Base-by-base conservation (phyloP, 2,329 filamentous ascomycete species). In the Macrophomina phaseolina region DNA sequence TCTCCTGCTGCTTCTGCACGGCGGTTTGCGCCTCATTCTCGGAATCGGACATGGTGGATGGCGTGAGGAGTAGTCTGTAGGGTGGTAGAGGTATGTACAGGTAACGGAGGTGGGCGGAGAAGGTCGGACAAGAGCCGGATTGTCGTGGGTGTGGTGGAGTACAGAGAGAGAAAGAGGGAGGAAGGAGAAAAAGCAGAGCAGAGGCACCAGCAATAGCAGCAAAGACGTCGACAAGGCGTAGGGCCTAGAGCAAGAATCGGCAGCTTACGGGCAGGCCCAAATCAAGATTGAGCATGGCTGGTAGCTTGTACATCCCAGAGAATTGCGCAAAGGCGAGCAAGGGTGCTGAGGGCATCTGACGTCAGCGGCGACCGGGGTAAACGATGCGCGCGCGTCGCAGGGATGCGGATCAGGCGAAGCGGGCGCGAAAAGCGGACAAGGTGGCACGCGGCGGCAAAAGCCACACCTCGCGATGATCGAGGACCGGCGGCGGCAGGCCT, bases 31-130 rank as follows among this genome's bases (percentile, higher is more conserved):
- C 42, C 28, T 79, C 76, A 60, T 73, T 76, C 67, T 77, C 74
- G n/a, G 53, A 63, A 55, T 66, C 65, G 55, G 77, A 71, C 76
- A 78, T 78, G 71, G 66, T 70, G 67, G 55, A 66, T 69, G 67
- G 55, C 49, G 62, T 55, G 36, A 45, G 56, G 23, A 64, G 36
- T 32, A n/a, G 53, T 28, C 46, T 51, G 30, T 18, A 42, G 58
- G 7, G 34, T 34, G 34, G 32, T 38, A 55, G 16, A 63, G 11
- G 49, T 49, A 58, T 55, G 42, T 58, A 52, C 34, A 64, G 51
- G 61, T 18, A 16, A 53, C 30, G 32, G 46, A 58, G 40, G 63
- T 18, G 11, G 40, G 34, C 30, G 42, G 30, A 60, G 5, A 49
- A 23, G 23, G 23, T 64, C 32, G 58, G 34, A 48, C 48, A 23